Percentiles rank a stretch among this genome's conserved stretches.
phyloP scores from a whole-genome alignment of 345 rosid genomes.

The Linum trigynum region DNA sequence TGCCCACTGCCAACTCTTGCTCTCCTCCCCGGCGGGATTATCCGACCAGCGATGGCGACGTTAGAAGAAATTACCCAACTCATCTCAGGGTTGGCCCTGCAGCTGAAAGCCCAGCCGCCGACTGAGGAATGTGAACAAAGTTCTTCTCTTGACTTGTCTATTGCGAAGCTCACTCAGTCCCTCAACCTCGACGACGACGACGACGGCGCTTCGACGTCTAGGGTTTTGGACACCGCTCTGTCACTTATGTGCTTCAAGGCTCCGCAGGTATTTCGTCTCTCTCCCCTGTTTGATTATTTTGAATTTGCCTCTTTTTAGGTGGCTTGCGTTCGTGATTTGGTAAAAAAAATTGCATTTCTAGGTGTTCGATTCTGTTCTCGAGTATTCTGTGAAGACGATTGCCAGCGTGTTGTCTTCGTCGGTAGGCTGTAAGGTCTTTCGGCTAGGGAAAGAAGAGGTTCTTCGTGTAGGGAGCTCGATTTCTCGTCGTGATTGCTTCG shows the following conservation, averaged over 20 bases:
- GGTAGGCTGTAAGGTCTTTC: slow-evolving; percentile 25
- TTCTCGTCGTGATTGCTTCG: slow-evolving; percentile 27
- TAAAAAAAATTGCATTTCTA: slow-evolving; percentile 9
- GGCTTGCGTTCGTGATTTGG: neutral
- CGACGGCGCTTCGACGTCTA: slow-evolving; percentile 29
- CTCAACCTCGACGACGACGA: slow-evolving; percentile 35
- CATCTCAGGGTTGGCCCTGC: slow-evolving; percentile 40
- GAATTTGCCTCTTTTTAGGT: neutral
- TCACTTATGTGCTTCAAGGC: slow-evolving; percentile 67
- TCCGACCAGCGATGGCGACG: slow-evolving; percentile 11
- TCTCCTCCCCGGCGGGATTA: no score
- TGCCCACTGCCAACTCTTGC: no score
- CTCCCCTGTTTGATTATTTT: neutral
- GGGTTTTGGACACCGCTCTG: slow-evolving; percentile 52
- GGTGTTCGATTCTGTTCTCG: slow-evolving; percentile 56
- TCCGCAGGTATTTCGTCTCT: slow-evolving; percentile 37
- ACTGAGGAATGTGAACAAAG: slow-evolving; percentile 10
- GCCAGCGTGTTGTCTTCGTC: slow-evolving; percentile 47
- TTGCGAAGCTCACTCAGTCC: slow-evolving; percentile 44
- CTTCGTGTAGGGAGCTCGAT: slow-evolving; percentile 49
- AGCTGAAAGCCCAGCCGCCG: slow-evolving; percentile 17
- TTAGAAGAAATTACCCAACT: slow-evolving; percentile 28
- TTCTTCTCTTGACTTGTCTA: slow-evolving; percentile 30
- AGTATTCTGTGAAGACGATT: slow-evolving; percentile 48
- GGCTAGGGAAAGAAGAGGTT: slow-evolving; percentile 30